Conservation (phyloP, 768 basidiomycete genomes). For the Mycena filopes region DNA sequence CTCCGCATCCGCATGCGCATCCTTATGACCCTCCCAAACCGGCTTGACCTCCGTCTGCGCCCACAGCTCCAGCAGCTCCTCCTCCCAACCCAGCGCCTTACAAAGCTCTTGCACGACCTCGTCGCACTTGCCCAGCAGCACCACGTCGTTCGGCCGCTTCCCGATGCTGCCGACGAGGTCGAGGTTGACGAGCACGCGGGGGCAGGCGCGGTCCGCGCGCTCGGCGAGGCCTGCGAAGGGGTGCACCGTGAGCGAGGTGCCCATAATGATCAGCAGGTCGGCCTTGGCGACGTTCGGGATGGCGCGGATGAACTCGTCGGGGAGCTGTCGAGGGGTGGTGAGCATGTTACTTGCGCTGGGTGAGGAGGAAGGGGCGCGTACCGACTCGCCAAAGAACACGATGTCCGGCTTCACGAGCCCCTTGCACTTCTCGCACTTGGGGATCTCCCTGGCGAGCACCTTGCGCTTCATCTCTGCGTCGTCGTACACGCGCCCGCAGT, state of each 20-base stretch:
- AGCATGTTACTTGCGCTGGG: too few species aligned
- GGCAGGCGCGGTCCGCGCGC: constrained; percentile 65
- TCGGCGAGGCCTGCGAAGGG: constrained; percentile 86
- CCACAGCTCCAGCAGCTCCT: constrained; percentile 69
- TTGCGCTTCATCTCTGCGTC: constrained; percentile 74
- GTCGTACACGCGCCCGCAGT: constrained; percentile 70
- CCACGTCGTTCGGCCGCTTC: constrained; percentile 62
- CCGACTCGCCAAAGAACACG: constrained; percentile 86
- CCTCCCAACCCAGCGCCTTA: constrained; percentile 78
- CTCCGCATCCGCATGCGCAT: constrained; percentile 35
- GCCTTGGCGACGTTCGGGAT: constrained; percentile 67
- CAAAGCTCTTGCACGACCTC: constrained; percentile 70
- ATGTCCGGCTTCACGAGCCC: constrained; percentile 95
- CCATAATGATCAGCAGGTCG: constrained; percentile 90
- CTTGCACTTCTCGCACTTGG: constrained; percentile 71
- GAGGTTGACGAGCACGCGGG: constrained; percentile 90
- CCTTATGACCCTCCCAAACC: constrained; percentile 20
- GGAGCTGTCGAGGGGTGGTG: constrained; percentile 61
- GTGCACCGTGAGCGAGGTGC: constrained; percentile 88
- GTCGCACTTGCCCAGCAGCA: constrained; percentile 79
- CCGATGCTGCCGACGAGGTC: constrained; percentile 81
- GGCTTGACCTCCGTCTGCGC: constrained; percentile 51
- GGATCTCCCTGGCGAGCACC: constrained; percentile 70
- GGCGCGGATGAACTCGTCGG: constrained; percentile 69
- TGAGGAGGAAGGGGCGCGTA: neutral